phyloP scores from a whole-genome alignment of 176 grass and related monocot genomes.

The Rhipidocladum racemiflorum region DNA sequence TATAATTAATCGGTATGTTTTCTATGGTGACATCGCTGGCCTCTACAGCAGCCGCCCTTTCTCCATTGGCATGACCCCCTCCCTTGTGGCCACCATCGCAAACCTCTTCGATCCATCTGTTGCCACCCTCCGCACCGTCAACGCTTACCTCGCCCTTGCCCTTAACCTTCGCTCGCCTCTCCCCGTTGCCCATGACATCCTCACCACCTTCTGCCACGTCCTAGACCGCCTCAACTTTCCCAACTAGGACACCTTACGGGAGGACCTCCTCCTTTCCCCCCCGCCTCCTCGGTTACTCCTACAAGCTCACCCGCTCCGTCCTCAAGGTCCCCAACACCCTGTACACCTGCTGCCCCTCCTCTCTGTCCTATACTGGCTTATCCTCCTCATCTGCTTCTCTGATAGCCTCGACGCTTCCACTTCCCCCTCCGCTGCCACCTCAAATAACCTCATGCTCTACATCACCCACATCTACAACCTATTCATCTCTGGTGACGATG shows the following conservation, averaged over 20 bases:
- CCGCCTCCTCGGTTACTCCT: constrained; percentile 36
- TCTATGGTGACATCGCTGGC: neutral
- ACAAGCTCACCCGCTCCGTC: constrained; percentile 58
- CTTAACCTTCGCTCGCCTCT: constrained; percentile 48
- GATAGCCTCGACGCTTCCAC: neutral
- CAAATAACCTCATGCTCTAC: constrained; percentile 44
- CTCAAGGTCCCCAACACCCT: constrained; percentile 69
- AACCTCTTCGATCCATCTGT: constrained; percentile 46
- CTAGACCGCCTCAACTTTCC: constrained; percentile 24
- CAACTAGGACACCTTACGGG: constrained; percentile 32
- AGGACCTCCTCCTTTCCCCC: constrained; percentile 47
- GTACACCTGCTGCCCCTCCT: constrained; percentile 63
- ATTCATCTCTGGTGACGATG: constrained; percentile 51
- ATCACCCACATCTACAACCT: constrained; percentile 41
- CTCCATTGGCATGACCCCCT: constrained; percentile 28
- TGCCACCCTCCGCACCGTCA: constrained; percentile 63
- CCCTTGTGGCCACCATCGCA: neutral
- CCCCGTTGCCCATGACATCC: constrained; percentile 57
- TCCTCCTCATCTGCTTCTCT: constrained; percentile 26
- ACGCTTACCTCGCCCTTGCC: constrained; percentile 51
- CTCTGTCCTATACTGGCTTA: constrained; percentile 71
- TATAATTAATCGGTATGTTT: no score
- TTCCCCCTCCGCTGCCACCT: neutral
- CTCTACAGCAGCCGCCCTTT: constrained; percentile 55
- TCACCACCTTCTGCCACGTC: constrained; percentile 49